These are phyloP conservation scores for Sporobolomyces roseus DNA, from an alignment of 768 basidiomycete genomes.

Conservation along the genomic window DNA sequence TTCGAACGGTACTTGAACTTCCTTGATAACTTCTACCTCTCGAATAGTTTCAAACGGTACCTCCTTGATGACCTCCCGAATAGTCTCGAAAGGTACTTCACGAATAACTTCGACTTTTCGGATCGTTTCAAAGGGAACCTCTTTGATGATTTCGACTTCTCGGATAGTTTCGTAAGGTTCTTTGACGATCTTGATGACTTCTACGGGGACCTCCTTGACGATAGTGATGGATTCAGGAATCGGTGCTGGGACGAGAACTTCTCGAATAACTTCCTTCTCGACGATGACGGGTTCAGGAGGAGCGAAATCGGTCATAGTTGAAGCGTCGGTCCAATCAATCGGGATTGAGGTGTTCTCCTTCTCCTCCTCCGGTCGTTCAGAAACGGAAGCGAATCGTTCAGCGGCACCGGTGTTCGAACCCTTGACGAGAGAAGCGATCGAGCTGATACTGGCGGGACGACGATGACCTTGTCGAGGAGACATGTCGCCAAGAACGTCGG, in stretches of 20 bases:
- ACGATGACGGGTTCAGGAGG: conserved; percentile 42
- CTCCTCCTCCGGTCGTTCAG: conserved; percentile 7
- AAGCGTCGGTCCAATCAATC: conserved; percentile 21
- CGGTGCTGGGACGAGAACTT: conserved; percentile 15
- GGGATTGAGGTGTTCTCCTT: too few species aligned
- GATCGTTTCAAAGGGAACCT: conserved; percentile 27
- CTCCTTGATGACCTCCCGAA: conserved; percentile 27
- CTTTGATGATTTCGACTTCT: conserved; percentile 34
- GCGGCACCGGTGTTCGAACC: background rate
- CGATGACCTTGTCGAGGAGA: conserved; percentile 7
- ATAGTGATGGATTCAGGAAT: conserved; percentile 5
- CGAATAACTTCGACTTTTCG: conserved; percentile 25
- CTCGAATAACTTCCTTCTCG: conserved; percentile 43
- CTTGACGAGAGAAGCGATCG: conserved; percentile 22
- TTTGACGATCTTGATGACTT: conserved; percentile 35
- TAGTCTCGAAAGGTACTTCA: conserved; percentile 40
- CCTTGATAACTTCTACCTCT: conserved; percentile 49
- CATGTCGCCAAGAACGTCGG: conserved; percentile 21
- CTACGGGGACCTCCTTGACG: conserved; percentile 38
- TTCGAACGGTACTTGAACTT: conserved; percentile 34
- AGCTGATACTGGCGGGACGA: conserved; percentile 31
- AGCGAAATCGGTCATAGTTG: conserved; percentile 29
- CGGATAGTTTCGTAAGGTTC: conserved; percentile 26
- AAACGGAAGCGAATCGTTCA: conserved; percentile 14
- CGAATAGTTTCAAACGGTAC: conserved; percentile 6